Conservation (phyloP, 2,329 filamentous ascomycete species). For the Annulohypoxylon truncatum region DNA sequence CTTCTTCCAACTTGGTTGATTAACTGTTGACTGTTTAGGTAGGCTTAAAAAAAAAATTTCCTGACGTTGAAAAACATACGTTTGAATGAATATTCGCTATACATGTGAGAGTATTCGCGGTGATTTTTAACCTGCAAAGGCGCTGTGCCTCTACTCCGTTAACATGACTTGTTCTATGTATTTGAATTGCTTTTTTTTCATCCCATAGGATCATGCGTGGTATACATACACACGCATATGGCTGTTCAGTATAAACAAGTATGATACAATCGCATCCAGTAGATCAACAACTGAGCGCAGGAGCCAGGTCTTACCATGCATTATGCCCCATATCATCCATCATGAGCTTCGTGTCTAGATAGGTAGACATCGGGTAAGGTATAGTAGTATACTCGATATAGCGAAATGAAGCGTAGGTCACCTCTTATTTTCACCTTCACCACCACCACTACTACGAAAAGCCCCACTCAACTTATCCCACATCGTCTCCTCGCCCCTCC, state of each 20-base stretch:
- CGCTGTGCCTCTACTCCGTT: neutral
- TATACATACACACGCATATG: neutral
- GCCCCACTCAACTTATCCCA: slow-evolving; percentile 55
- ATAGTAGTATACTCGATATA: neutral
- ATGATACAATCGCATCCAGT: slow-evolving; percentile 18
- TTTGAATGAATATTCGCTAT: too few relatives aligned
- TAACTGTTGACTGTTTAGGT: too few relatives aligned
- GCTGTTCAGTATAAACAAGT: slow-evolving; percentile 7
- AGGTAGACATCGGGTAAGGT: neutral
- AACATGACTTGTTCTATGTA: neutral
- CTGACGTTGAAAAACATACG: too few relatives aligned
- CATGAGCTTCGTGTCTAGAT: slow-evolving; percentile 1
- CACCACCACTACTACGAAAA: slow-evolving; percentile 39
- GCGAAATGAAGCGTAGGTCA: slow-evolving; percentile 1
- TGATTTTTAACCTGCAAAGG: neutral
- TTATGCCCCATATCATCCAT: neutral
- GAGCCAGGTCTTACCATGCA: neutral
- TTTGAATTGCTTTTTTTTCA: slow-evolving; percentile 4
- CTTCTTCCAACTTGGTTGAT: too few relatives aligned
- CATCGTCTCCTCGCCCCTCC: slow-evolving; percentile 63
- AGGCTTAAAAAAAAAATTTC: too few relatives aligned
- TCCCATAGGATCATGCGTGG: neutral
- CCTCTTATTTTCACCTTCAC: slow-evolving; percentile 36
- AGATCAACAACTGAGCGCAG: neutral
- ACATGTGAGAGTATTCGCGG: too few relatives aligned